phyloP scores from a whole-genome alignment of 2,329 filamentous ascomycete genomes.

The Alternaria atra region DNA sequence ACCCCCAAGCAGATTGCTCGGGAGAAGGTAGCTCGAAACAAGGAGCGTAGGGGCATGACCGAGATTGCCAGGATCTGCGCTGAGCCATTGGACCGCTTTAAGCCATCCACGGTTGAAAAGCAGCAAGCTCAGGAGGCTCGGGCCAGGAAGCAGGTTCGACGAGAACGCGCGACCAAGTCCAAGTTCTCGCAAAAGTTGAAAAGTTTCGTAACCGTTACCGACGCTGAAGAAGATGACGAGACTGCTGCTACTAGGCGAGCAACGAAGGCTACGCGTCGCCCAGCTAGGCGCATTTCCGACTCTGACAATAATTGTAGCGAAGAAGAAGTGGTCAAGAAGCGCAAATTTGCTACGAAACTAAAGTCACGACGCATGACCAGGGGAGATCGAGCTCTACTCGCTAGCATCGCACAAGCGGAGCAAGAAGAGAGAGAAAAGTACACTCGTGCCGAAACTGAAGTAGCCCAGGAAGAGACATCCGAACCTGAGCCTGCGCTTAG shows the following conservation, averaged over 20 bases:
- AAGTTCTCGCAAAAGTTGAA: not conserved
- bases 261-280: not conserved
- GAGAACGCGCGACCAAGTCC: not conserved
- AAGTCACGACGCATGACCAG: not conserved
- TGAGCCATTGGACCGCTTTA: not conserved
- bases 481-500: too few species aligned
- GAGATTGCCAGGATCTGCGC: not conserved
- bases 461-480: too few species aligned
- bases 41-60: not conserved
- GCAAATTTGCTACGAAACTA: not conserved
- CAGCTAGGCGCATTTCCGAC: not conserved
- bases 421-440: not conserved
- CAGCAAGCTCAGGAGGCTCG: not conserved
- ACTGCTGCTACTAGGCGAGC: not conserved
- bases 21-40: constrained; percentile 1
- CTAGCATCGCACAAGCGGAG: not conserved
- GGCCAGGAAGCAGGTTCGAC: not conserved
- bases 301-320: not conserved
- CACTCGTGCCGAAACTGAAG: not conserved
- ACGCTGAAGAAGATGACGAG: not conserved
- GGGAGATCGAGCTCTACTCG: not conserved
- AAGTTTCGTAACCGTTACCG: not conserved
- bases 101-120: not conserved
- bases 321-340: not conserved
- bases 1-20: not conserved